Percentiles rank a stretch among this genome's conserved stretches.
Conservation (phyloP, 2,329 filamentous ascomycete genomes). For the Colletotrichum sp. region DNA sequence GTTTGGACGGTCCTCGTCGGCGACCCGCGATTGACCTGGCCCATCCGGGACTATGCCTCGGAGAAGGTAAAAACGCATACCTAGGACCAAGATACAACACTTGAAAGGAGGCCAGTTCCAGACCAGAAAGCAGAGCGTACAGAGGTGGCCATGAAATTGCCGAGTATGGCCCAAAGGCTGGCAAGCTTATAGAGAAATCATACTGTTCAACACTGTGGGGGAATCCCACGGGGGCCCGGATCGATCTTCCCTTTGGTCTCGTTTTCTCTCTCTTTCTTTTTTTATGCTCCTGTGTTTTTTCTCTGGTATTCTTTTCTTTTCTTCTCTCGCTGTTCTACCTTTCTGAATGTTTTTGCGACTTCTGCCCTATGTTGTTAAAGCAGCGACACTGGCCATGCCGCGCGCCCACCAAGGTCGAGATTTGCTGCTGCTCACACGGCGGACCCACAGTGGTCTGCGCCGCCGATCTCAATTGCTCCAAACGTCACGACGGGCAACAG, state of each 20-base stretch:
- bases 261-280: no score
- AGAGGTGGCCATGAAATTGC: background rate
- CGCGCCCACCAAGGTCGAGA: slow-evolving; percentile 2
- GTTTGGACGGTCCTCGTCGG: background rate
- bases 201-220: no score
- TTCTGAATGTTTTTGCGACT: no score
- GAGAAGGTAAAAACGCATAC: background rate
- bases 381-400: no score
- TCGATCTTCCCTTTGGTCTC: no score
- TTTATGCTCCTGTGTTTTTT: no score
- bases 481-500: slow-evolving; percentile 5
- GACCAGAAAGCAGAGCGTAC: background rate
- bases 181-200: no score
- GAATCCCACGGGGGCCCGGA: no score
- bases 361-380: background rate
- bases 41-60: background rate
- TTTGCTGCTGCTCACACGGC: slow-evolving; percentile 16
- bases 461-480: slow-evolving; percentile 13
- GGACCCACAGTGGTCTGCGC: slow-evolving; percentile 9
- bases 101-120: background rate
- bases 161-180: background rate
- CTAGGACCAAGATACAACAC: background rate
- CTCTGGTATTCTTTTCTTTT: no score
- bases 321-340: no score
- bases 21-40: background rate